A percentile compares a stretch with the other conserved stretches of the same genome.
These are phyloP conservation scores for Eleusine coracana DNA, from an alignment of 176 grass and related monocot genomes.

Conservation along the genomic window DNA sequence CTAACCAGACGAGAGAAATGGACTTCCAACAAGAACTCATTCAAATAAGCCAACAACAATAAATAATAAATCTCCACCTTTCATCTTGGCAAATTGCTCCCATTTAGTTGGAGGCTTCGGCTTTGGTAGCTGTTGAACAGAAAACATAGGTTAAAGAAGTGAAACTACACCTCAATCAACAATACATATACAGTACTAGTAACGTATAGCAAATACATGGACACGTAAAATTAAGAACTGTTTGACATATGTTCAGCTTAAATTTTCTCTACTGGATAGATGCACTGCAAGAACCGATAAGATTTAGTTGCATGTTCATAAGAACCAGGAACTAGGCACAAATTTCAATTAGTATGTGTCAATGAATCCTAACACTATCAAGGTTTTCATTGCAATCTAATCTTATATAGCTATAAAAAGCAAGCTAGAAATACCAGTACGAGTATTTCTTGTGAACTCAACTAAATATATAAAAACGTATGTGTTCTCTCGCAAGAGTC, in stretches of 20 bases:
- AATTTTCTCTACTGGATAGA: neutral
- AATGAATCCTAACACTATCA: neutral
- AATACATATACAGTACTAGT: neutral
- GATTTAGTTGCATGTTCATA: no score
- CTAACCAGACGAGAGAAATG: neutral
- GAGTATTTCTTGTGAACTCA: no score
- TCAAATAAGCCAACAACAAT: neutral
- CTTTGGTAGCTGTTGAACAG: slow-evolving; percentile 64
- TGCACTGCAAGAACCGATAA: neutral
- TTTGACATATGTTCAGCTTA: no score
- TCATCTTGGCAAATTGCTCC: slow-evolving; percentile 78
- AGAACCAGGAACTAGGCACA: neutral
- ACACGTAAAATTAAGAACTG: neutral
- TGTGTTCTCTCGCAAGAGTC: no score
- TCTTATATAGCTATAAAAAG: no score
- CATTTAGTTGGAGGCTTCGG: slow-evolving; percentile 92
- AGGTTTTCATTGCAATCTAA: neutral
- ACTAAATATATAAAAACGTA: no score
- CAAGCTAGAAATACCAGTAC: neutral
- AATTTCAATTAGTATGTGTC: neutral
- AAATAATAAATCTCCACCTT: slow-evolving; percentile 47
- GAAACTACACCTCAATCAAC: neutral
- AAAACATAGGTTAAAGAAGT: neutral
- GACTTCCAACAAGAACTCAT: neutral
- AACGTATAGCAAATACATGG: neutral